Conservation (phyloP, 2,329 filamentous ascomycete genomes). For the Exophiala aquamarina region DNA sequence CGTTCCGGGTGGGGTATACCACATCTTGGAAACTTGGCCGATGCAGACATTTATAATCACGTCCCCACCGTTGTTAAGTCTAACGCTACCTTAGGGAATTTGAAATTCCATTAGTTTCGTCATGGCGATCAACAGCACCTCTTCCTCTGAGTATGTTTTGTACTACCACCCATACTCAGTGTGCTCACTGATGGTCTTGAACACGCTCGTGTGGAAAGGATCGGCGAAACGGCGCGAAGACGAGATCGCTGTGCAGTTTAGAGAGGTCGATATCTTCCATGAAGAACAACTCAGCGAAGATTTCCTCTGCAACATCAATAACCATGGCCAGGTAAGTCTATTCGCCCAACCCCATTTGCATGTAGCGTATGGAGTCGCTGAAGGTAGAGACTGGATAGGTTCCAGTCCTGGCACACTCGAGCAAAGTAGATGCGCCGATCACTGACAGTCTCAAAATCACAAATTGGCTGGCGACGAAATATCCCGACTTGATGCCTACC, state of each 20-base stretch:
- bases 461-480: background rate
- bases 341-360: background rate
- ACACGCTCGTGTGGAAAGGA: slow-evolving; percentile 2
- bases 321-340: slow-evolving; percentile 6
- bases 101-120: background rate
- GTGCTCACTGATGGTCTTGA: slow-evolving; percentile 8
- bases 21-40: too few species aligned
- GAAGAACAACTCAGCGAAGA: slow-evolving; percentile 5
- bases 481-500: slow-evolving; percentile 3
- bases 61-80: too few species aligned
- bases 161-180: slow-evolving; percentile 15
- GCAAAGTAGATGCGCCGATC: background rate
- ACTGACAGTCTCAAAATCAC: slow-evolving; percentile 2
- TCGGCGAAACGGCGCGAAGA: background rate
- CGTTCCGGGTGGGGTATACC: too few species aligned
- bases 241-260: background rate
- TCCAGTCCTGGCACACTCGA: background rate
- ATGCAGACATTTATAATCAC: too few species aligned
- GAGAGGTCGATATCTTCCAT: slow-evolving; percentile 7
- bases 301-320: slow-evolving; percentile 8
- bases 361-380: background rate
- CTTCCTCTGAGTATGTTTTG: slow-evolving; percentile 1
- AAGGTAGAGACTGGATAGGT: slow-evolving; percentile 1
- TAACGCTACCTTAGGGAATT: background rate
- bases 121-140: background rate